Evolutionary conservation across 306 rosid genomes (phyloP).

Genomic region (Begonia fuchsioides): DNA sequence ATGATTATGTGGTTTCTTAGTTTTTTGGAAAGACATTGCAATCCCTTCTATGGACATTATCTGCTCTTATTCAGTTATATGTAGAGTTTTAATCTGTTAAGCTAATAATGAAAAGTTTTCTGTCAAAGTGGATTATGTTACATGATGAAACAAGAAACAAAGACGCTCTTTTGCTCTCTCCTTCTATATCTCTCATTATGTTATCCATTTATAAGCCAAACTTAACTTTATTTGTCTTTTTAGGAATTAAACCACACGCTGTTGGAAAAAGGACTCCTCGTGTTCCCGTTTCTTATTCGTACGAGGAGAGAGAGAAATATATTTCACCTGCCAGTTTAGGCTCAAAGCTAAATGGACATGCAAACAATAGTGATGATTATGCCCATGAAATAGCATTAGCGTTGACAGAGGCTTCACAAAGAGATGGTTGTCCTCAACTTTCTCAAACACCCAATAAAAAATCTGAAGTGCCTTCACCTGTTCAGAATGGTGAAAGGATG

Average conservation of each 20-base stretch:
- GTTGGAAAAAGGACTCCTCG: conserved; percentile 96
- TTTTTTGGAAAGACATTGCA: conserved; percentile 1
- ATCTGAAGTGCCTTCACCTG: conserved; percentile 30
- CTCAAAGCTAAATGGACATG: conserved; percentile 32
- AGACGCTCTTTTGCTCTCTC: too few species aligned
- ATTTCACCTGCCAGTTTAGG: conserved; percentile 45
- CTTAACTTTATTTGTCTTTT: background rate
- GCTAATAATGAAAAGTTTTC: too few species aligned
- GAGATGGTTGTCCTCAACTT: conserved; percentile 54
- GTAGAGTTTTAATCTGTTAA: too few species aligned
- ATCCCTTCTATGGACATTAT: too few species aligned
- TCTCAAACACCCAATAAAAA: conserved; percentile 45
- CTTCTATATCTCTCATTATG: too few species aligned
- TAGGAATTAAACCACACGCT: conserved; percentile 77
- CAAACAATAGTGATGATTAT: conserved; percentile 32
- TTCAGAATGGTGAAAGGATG: conserved; percentile 39
- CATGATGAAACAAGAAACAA: too few species aligned
- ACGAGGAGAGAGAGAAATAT: conserved; percentile 36
- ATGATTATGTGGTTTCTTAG: conserved; percentile 1
- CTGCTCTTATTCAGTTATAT: too few species aligned
- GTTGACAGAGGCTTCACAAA: conserved; percentile 70
- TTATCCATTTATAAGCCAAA: too few species aligned
- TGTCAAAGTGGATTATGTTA: too few species aligned
- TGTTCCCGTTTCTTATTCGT: conserved; percentile 54
- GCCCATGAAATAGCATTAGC: conserved; percentile 68